A percentile compares a stretch with the other conserved stretches of the same genome.
Conservation (phyloP, 2,329 filamentous ascomycete species). For the Phaeoacremonium minimum region DNA sequence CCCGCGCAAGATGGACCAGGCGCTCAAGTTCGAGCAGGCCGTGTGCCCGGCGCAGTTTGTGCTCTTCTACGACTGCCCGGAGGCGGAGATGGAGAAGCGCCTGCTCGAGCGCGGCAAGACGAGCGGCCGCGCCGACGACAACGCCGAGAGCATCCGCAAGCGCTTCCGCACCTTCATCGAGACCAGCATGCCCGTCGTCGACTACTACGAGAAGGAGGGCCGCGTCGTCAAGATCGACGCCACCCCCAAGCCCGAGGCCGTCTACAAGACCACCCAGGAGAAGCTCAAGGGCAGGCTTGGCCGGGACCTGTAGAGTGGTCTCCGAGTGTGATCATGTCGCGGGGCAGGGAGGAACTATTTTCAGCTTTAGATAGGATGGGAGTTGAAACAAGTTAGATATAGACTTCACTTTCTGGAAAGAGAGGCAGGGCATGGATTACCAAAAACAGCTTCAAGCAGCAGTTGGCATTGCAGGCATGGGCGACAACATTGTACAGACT, state of each 20-base stretch:
- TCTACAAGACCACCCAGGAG: slow-evolving; percentile 49
- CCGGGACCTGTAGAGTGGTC: slow-evolving; percentile 32
- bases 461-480: too few species aligned
- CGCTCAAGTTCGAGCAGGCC: slow-evolving; percentile 83
- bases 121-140: slow-evolving; percentile 87
- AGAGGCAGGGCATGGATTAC: too few species aligned
- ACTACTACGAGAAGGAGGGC: slow-evolving; percentile 72
- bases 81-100: slow-evolving; percentile 79
- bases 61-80: slow-evolving; percentile 91
- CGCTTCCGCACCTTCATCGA: slow-evolving; percentile 91
- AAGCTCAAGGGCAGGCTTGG: slow-evolving; percentile 46
- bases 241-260: slow-evolving; percentile 59
- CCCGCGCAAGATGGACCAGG: slow-evolving; percentile 96
- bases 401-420: too few species aligned
- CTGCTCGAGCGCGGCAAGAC: slow-evolving; percentile 90
- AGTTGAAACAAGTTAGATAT: too few species aligned
- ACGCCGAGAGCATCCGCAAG: slow-evolving; percentile 93
- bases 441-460: too few species aligned
- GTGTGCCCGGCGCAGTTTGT: slow-evolving; percentile 83
- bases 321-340: too few species aligned
- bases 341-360: too few species aligned
- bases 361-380: too few species aligned
- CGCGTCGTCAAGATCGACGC: slow-evolving; percentile 80
- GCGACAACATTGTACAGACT: too few species aligned
- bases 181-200: slow-evolving; percentile 95